Conservation (phyloP, 2,329 filamentous ascomycete species). For the Trichoderma atroviride region DNA sequence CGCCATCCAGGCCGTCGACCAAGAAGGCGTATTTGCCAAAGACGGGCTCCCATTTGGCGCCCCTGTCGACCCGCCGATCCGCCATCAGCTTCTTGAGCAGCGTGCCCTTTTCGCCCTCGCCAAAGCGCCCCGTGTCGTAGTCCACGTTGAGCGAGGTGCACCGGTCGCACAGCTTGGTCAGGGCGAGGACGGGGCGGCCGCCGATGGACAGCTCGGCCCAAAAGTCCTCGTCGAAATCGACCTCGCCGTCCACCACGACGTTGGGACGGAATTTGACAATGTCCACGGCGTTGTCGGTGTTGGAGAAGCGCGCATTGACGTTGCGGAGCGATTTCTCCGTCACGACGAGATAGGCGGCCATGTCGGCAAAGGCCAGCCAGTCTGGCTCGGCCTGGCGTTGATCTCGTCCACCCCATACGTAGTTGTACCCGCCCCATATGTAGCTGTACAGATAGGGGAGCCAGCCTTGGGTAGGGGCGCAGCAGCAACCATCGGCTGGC, state of each 20-base stretch:
- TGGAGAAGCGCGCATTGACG: constrained; percentile 60
- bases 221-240: constrained; percentile 70
- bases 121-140: constrained; percentile 64
- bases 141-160: constrained; percentile 74
- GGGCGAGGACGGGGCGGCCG: constrained; percentile 46
- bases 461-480: constrained; percentile 38
- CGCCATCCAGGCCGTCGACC: constrained; percentile 30
- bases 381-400: constrained; percentile 36
- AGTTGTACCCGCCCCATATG: constrained; percentile 37
- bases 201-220: constrained; percentile 64
- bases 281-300: constrained; percentile 54
- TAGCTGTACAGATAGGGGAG: constrained; percentile 41
- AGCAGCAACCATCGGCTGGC: constrained; percentile 26
- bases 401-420: constrained; percentile 32
- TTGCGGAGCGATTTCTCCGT: constrained; percentile 70
- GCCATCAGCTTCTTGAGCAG: constrained; percentile 71
- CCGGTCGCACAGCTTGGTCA: constrained; percentile 71
- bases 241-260: constrained; percentile 65
- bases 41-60: constrained; percentile 67
- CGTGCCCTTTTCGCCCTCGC: constrained; percentile 58
- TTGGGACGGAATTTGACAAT: constrained; percentile 74
- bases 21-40: constrained; percentile 76
- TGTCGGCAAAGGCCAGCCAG: constrained; percentile 71
- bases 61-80: constrained; percentile 71
- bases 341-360: constrained; percentile 73